These are phyloP conservation scores for Hymenoscyphus infarciens DNA, from an alignment of 2,329 filamentous ascomycete genomes.

Conservation along the genomic window DNA sequence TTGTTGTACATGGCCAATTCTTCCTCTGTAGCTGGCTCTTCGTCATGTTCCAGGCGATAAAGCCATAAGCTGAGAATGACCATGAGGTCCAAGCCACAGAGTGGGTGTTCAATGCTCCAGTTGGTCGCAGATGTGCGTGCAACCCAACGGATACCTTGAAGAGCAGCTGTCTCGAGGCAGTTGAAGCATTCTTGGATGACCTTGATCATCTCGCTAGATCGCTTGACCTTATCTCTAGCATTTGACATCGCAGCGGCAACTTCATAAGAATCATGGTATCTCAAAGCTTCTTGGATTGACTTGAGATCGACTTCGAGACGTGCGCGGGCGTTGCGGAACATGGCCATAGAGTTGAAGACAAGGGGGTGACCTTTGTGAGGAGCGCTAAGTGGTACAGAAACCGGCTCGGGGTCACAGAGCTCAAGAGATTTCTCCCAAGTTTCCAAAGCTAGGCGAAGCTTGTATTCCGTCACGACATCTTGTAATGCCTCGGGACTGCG, in stretches of 20 bases:
- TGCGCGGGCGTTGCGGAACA: slow-evolving; percentile 90
- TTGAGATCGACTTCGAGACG: slow-evolving; percentile 94
- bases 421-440: slow-evolving; percentile 99
- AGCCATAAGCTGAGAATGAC: slow-evolving; percentile 97
- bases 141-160: slow-evolving; percentile 95
- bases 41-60: slow-evolving; percentile 98
- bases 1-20: slow-evolving; percentile 90
- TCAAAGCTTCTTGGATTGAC: slow-evolving; percentile 86
- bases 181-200: slow-evolving; percentile 97
- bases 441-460: slow-evolving; percentile 88
- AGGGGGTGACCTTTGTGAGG: slow-evolving; percentile 94
- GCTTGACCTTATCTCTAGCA: slow-evolving; percentile 88
- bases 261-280: slow-evolving; percentile 96
- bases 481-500: slow-evolving; percentile 95
- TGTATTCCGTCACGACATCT: slow-evolving; percentile 97
- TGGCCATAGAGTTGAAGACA: slow-evolving; percentile 96
- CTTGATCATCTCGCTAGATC: slow-evolving; percentile 96
- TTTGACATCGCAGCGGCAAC: slow-evolving; percentile 96
- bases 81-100: slow-evolving; percentile 95
- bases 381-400: slow-evolving; percentile 83
- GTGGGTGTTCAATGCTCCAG: slow-evolving; percentile 97
- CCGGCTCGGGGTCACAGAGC: slow-evolving; percentile 85
- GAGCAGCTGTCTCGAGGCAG: slow-evolving; percentile 92
- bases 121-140: slow-evolving; percentile 97
- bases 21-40: slow-evolving; percentile 81